Evolutionary conservation across 768 basidiomycete genomes (phyloP).

Genomic region (Leucogyrophana mollusca): DNA sequence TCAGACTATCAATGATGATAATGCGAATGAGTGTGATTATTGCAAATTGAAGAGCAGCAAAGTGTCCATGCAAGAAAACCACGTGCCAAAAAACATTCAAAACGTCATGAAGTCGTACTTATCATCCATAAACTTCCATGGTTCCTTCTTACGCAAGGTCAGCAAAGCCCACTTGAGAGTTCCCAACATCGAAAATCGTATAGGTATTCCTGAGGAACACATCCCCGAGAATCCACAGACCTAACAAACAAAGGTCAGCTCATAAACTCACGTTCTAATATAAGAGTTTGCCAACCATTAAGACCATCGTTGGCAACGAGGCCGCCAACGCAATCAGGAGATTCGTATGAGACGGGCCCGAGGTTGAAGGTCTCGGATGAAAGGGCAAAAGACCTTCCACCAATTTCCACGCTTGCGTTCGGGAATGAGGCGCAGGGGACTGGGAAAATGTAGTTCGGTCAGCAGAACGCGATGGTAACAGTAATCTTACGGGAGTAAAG

Average conservation of each 20-base stretch:
- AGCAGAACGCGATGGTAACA: constrained; percentile 12
- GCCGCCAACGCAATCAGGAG: constrained; percentile 26
- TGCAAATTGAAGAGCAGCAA: no score
- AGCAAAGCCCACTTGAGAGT: constrained; percentile 38
- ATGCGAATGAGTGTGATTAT: no score
- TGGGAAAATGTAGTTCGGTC: no score
- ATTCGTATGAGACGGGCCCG: constrained; percentile 23
- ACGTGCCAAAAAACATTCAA: no score
- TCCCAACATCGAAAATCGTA: constrained; percentile 37
- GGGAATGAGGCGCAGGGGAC: constrained; percentile 26
- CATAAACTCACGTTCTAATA: neutral
- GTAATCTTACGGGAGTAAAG: constrained; percentile 24
- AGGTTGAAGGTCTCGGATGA: constrained; percentile 33
- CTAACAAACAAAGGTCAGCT: neutral
- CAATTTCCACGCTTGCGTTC: constrained; percentile 30
- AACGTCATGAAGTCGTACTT: no score
- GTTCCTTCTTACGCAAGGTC: no score
- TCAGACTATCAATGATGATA: no score
- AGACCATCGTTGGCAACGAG: constrained; percentile 16
- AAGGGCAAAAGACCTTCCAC: constrained; percentile 31
- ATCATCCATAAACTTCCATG: no score
- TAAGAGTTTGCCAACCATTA: constrained; percentile 2
- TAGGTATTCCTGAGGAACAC: constrained; percentile 44
- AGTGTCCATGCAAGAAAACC: no score
- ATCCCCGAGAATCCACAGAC: constrained; percentile 32